These are phyloP conservation scores for Oemleria cerasiformis DNA, from an alignment of 306 rosid species.

Conservation along the genomic window DNA sequence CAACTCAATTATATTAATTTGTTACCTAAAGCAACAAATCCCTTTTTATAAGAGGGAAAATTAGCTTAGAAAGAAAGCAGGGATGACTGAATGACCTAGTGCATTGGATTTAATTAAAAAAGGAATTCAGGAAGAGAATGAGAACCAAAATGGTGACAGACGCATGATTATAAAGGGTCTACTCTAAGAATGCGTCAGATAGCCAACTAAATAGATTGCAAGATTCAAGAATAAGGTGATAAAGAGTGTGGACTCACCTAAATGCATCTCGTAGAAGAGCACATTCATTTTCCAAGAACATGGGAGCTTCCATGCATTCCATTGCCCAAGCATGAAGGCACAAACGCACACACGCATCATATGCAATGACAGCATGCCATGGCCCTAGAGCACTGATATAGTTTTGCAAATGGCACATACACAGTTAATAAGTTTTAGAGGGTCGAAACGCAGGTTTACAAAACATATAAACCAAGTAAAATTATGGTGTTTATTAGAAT, in stretches of 20 bases:
- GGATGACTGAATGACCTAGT: background rate
- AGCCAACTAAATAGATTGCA: constrained; percentile 8
- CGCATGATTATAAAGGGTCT: background rate
- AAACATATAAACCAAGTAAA: constrained; percentile 21
- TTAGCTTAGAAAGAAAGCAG: background rate
- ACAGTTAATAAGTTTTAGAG: constrained; percentile 16
- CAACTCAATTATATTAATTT: background rate
- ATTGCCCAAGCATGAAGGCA: constrained; percentile 99
- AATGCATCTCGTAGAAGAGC: constrained; percentile 82
- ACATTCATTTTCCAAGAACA: constrained; percentile 93
- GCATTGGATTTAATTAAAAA: background rate
- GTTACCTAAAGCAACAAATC: background rate
- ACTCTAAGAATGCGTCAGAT: background rate
- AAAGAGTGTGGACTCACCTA: constrained; percentile 53
- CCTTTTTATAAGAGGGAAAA: no score
- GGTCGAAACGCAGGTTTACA: background rate
- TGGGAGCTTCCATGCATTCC: constrained; percentile 98
- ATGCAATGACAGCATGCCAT: constrained; percentile 87
- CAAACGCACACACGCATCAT: constrained; percentile 94
- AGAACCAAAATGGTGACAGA: background rate
- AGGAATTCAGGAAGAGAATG: background rate
- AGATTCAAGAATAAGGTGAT: constrained; percentile 6
- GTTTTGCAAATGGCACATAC: constrained; percentile 27
- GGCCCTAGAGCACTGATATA: constrained; percentile 87
- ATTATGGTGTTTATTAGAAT: background rate